Conservation (phyloP, 495 filamentous ascomycete genomes). For the Trichoderma reesei region DNA sequence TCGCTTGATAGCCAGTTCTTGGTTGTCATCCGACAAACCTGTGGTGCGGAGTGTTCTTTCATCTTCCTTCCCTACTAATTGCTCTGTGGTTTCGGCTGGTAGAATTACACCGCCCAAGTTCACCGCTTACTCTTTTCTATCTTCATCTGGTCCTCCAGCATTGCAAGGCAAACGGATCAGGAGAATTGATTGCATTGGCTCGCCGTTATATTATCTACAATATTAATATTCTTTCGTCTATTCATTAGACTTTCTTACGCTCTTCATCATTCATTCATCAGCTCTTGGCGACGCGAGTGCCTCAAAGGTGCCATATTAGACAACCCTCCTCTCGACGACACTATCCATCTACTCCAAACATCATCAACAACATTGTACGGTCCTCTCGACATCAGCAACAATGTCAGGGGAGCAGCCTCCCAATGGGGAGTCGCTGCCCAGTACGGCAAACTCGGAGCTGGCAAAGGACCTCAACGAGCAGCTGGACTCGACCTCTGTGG, state of each 20-base stretch:
- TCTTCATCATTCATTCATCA: background rate
- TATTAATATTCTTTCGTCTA: background rate
- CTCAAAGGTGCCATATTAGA: background rate
- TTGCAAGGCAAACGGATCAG: background rate
- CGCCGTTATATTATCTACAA: background rate
- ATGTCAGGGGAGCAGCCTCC: background rate
- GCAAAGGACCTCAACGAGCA: background rate
- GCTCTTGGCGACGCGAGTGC: background rate
- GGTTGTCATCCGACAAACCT: constrained; percentile 1
- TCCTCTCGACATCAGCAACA: background rate
- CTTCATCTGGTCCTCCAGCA: background rate
- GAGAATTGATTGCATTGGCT: background rate
- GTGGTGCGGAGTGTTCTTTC: background rate
- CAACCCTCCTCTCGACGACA: background rate
- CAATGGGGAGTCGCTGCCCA: background rate
- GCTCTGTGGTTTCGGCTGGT: background rate
- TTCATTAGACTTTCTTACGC: background rate
- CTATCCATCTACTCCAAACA: background rate
- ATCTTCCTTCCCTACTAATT: background rate
- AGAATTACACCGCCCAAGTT: background rate
- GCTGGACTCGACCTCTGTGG: constrained; percentile 1
- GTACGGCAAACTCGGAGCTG: background rate
- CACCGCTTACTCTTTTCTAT: constrained; percentile 1
- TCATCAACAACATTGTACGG: background rate
- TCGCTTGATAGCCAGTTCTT: background rate